Base-by-base conservation (phyloP, 768 basidiomycete species). In the Mycena chlorophos region DNA sequence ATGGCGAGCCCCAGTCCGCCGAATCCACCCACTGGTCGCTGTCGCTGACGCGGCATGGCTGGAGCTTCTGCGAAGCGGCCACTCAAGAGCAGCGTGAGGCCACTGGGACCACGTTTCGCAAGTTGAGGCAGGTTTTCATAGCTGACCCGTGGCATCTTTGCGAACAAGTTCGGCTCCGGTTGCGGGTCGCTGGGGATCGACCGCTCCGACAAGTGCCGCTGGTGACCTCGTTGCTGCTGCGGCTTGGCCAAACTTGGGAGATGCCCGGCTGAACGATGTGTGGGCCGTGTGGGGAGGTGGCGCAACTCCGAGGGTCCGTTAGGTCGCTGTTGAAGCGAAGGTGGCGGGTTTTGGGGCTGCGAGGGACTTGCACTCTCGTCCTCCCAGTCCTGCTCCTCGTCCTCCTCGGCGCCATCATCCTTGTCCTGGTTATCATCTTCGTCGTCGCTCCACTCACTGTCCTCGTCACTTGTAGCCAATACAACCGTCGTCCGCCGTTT, bases 161-260 rank as follows among this genome's bases (percentile, higher is more conserved):
- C 78, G 64, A 89, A 87, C 75, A 92, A 75, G 14, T 92, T 87
- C 26, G 81, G 79, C 61, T 87, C 81, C 17, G 83, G 79, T 63
- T 82, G 80, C 1, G 76, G 83, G 65, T 89, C 86, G 25, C 37
- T 51, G 61, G 4, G 6, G 26, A 46, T 5, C 45, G 45, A 6
- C 45, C 23, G 13, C 25, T 46, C 40, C 20, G 45, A 46, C 45
- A 46, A 13, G 45, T 27, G 20, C 27, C 51, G 59, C 3, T 58
- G 58, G 12, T 66, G 67, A 25, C 70, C 66, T 1, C 51, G 57
- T 1, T 68, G 63, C 3, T 67, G 63, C 14, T 51, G 49, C 2
- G 61, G 58, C 27, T 69, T 70, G 16, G 53, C 66, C 20, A 69
- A 61, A 23, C 63, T 22, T 13, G 56, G 56, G 12, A 61, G 56